phyloP scores from a whole-genome alignment of 2,329 filamentous ascomycete genomes.

The Penicillium janthinellum region DNA sequence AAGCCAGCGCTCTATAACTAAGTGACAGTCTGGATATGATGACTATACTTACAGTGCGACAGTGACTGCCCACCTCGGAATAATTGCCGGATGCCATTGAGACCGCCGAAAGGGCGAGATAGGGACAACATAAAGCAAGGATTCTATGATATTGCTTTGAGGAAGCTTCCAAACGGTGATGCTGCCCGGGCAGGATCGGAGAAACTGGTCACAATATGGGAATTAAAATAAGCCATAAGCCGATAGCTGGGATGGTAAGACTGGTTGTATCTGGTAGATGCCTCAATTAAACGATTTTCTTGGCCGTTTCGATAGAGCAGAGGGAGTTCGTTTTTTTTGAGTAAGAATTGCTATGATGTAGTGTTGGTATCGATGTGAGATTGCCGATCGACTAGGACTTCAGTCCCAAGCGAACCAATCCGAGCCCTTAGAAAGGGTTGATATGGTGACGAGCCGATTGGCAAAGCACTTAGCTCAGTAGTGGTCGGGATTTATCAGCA shows the following conservation, averaged over 20 bases:
- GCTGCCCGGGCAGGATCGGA: not conserved
- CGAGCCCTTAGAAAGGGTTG: not conserved
- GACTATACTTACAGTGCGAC: too few relatives aligned
- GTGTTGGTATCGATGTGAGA: not conserved
- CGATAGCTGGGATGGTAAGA: not conserved
- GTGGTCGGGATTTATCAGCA: not conserved
- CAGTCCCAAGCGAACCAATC: not conserved
- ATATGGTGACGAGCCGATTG: not conserved
- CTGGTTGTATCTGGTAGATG: not conserved
- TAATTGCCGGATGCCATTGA: too few relatives aligned
- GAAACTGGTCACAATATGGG: not conserved
- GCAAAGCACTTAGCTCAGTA: not conserved
- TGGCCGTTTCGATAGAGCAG: not conserved
- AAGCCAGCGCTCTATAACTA: too few relatives aligned
- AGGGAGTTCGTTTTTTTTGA: too few relatives aligned
- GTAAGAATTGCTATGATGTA: not conserved
- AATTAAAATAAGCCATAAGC: not conserved
- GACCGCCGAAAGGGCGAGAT: too few relatives aligned
- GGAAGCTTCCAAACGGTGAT: not conserved
- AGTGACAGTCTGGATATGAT: too few relatives aligned
- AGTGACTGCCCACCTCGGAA: too few relatives aligned
- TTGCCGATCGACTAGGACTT: not conserved
- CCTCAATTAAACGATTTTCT: not conserved
- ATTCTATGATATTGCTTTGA: not conserved
- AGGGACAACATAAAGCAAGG: not conserved